Base-by-base conservation (phyloP, 2,329 filamentous ascomycete genomes). In the Cladosporium sp. region DNA sequence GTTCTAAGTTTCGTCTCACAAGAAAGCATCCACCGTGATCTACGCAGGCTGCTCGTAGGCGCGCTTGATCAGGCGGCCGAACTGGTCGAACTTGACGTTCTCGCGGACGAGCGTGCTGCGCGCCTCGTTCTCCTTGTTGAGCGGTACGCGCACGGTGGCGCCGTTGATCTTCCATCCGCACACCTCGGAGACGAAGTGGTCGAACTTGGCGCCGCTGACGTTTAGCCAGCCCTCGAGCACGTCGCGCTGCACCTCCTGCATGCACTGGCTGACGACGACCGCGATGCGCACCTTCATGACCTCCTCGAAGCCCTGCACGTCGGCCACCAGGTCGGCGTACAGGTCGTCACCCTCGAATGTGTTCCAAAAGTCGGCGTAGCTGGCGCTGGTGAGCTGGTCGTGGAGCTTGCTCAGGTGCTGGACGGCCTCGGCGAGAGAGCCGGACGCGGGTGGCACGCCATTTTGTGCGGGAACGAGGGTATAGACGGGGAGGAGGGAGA, bases 71-170 rank as follows among this genome's bases (percentile, higher is more conserved):
- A 95, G 84, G 61, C 89, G 79, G 49, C 82, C 77, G 72, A 91
- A 91, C 76, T 89, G 89, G 62, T 93, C 88, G 55, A 95, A 85
- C 72, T 87, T 89, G 67, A 98, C 93, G 60, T 93, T 91, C 78
- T 98, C 93, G 64, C 91, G 83, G 66, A 96, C 95, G 71, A 96
- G 87, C 38, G 90, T 86, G 72, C 93, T 93, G 78, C 95, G 89
- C 42, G 90, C 93, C 81, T 97, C 92, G 71, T 96, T 96, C 74
- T 98, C 93, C 68, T 93, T 88, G 77, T 98, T 98, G 66, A 85
- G 77, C 52, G 93, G 93, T 53, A 98, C 82, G 70, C 82, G 82
- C 58, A 96, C 84, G 56, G 66, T 73, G 37, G 69, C 68, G 31
- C 77, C 82, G 56, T 89, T 86, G 40, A 96, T 79, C 63, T 81